These are phyloP conservation scores for Globisporangium irregulare DNA, from an alignment of 352 stramenopile species.

Conservation along the genomic window DNA sequence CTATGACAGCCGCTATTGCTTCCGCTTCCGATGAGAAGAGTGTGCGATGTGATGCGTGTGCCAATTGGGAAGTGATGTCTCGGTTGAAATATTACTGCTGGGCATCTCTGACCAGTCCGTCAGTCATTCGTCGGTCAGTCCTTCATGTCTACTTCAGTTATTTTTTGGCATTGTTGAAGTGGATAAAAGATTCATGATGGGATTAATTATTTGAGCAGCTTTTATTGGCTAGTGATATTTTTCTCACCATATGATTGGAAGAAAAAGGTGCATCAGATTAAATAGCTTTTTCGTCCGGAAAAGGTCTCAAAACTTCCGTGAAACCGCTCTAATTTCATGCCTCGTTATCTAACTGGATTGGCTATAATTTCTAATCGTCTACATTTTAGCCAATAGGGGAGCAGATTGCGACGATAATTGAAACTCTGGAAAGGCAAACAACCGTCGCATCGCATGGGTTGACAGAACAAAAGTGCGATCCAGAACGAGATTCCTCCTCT, in stretches of 20 bases:
- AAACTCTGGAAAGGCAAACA: no score
- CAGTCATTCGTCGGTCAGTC: background rate
- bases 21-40: background rate
- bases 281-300: background rate
- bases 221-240: background rate
- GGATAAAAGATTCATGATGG: background rate
- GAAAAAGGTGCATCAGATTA: background rate
- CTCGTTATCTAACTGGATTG: background rate
- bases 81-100: background rate
- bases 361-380: background rate
- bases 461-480: slow-evolving; percentile 4
- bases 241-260: slow-evolving; percentile 2
- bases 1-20: background rate
- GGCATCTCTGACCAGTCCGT: background rate
- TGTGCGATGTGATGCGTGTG: background rate
- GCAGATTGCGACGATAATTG: no score
- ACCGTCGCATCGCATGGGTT: background rate
- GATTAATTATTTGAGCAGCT: background rate
- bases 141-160: background rate
- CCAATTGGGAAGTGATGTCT: background rate
- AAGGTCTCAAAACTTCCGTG: background rate
- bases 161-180: background rate
- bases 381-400: background rate
- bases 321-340: background rate
- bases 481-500: background rate